Percentiles rank a stretch among this genome's conserved stretches.
phyloP scores from a whole-genome alignment of 106 monocot genomes.

The Amphibolis antarctica region DNA sequence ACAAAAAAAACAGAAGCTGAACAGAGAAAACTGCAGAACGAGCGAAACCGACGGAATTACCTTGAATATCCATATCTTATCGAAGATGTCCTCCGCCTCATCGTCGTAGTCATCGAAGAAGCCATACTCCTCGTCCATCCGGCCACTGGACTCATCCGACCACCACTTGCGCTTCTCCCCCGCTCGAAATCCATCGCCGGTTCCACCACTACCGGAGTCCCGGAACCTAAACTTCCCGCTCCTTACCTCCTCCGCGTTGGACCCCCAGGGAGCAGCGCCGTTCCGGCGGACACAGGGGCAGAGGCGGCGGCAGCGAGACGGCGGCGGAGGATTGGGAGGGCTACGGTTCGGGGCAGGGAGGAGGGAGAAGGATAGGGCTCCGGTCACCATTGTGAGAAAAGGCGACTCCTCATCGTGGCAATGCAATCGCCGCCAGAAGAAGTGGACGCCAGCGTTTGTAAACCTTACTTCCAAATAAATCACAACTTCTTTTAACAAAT shows the following conservation, averaged over 20 bases:
- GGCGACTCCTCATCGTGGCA: background rate
- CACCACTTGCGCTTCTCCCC: constrained; percentile 9
- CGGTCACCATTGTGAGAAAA: background rate
- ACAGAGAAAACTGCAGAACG: background rate
- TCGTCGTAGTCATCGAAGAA: constrained; percentile 1
- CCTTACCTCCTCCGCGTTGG: constrained; percentile 7
- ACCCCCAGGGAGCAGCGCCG: background rate
- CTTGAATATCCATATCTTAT: constrained; percentile 14
- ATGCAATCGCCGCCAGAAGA: background rate
- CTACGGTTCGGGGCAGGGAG: background rate
- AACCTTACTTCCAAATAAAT: no score
- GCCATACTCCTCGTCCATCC: background rate
- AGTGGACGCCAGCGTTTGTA: no score
- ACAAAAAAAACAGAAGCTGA: no score
- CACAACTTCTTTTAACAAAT: no score
- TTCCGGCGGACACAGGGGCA: background rate
- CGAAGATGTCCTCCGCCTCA: background rate
- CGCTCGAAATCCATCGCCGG: background rate
- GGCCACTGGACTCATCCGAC: constrained; percentile 2
- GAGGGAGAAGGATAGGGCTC: constrained; percentile 3
- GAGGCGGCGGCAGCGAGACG: no score
- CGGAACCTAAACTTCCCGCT: constrained; percentile 7
- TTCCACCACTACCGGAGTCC: background rate
- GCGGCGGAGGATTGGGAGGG: background rate
- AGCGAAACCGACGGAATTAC: background rate